Base-by-base conservation (phyloP, 2,329 filamentous ascomycete species). In the Hymenoscyphus linearis region DNA sequence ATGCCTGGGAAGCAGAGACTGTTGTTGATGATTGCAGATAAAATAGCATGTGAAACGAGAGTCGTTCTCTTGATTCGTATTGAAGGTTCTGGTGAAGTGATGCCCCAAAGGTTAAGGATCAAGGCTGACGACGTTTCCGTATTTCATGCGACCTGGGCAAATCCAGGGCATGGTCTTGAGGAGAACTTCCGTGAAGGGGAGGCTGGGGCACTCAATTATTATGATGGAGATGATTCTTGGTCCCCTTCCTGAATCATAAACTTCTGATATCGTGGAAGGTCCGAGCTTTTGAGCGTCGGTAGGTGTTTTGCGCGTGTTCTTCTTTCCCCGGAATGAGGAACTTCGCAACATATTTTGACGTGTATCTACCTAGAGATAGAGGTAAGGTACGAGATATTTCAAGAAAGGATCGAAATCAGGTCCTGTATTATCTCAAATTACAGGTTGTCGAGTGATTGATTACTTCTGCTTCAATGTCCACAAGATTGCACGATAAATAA, bases 71-170 rank as follows among this genome's bases (percentile, higher is more conserved):
- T 52, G 12, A n/a, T 59, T 18, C 44, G 44, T 1, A 40, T 59
- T 26, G 47, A 53, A 25, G 57, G 53, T 16, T 53, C 36, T 22
- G 57, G 57, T 2, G 31, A 59, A 25, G 53, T 59, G 57, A n/a
- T 59, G 7, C 14, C 14, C 13, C 16, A 26, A 35, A 59, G 57
- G 26, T 27, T 59, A 10, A 50, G 56, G 25, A 31, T 57, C 22
- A 57, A 50, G 25, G 55, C 40, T 14, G 56, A 35, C 12, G 56
- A 50, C 34, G 37, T 58, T 47, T 12, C 4, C 13, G 10, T 52
- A 22, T 34, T 10, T 31, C 14, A 25, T 14, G 4, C 7, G 3
- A 52, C 34, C 14, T 58, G 40, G 56, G 1, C n/a, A 5, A 16
- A 18, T n/a, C 37, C 35, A 22, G 37, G 37, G 14, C 57, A 59